Evolutionary conservation across 2,329 filamentous ascomycete species (phyloP).

Genomic region (Epichloe sp.): DNA sequence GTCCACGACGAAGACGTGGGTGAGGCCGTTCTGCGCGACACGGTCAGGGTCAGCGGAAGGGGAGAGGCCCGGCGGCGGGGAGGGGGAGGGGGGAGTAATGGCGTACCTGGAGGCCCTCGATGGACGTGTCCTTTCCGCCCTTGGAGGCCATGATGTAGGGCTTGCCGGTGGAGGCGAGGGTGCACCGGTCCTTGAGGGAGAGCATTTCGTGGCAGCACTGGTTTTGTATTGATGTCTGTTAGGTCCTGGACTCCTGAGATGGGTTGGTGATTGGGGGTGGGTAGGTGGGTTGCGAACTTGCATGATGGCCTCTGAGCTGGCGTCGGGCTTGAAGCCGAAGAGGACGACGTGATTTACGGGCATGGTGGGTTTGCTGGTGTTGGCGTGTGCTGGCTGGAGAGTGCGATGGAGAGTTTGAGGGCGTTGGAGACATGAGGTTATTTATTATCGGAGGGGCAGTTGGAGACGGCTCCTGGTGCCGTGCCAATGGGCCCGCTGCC

Average conservation of each 20-base stretch:
- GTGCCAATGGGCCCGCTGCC: neutral
- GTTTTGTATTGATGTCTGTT: too few species aligned
- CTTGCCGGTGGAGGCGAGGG: slow-evolving; percentile 44
- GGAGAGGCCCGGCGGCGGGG: neutral
- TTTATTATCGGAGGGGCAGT: neutral
- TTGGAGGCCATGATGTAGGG: slow-evolving; percentile 46
- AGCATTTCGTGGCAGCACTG: slow-evolving; percentile 25
- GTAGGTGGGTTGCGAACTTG: neutral
- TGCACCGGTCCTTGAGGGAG: slow-evolving; percentile 42
- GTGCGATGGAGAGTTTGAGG: too few species aligned
- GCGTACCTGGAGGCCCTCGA: slow-evolving; percentile 44
- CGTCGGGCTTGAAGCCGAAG: slow-evolving; percentile 4
- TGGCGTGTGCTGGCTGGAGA: neutral
- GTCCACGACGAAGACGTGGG: slow-evolving; percentile 56
- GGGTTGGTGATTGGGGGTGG: neutral
- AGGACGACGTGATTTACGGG: slow-evolving; percentile 4
- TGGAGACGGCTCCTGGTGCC: too few species aligned
- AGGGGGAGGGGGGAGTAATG: neutral
- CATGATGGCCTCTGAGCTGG: neutral
- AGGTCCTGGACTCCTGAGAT: too few species aligned
- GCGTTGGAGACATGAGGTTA: neutral
- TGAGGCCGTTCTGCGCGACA: slow-evolving; percentile 40
- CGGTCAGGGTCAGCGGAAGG: neutral
- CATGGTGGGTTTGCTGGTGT: neutral
- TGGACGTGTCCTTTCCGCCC: slow-evolving; percentile 49